Conservation (phyloP, 2,329 filamentous ascomycete genomes). For the Fusarium sp. region DNA sequence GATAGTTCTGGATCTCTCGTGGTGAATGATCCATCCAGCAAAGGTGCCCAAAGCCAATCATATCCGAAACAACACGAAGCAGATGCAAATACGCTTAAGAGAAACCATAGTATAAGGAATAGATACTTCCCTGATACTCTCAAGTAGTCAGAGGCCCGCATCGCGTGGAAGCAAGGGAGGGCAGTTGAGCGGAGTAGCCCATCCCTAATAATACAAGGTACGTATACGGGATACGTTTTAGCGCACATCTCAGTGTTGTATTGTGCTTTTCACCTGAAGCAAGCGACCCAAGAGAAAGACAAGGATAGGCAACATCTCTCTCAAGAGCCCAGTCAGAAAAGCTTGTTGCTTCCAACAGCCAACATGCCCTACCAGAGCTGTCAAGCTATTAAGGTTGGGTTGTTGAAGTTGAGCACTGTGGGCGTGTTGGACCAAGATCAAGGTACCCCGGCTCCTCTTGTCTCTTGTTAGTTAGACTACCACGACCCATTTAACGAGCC, state of each 20-base stretch:
- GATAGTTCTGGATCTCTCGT: conserved; percentile 6
- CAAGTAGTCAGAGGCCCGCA: conserved; percentile 31
- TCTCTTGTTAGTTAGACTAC: conserved; percentile 10
- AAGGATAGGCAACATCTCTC: not conserved
- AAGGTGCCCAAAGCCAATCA: not conserved
- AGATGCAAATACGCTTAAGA: not conserved
- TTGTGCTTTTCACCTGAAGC: conserved; percentile 9
- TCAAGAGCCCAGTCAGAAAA: conserved; percentile 22
- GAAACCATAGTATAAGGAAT: conserved; percentile 3
- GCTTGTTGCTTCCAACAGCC: conserved; percentile 23
- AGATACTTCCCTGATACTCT: conserved; percentile 3
- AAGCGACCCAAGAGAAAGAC: not conserved
- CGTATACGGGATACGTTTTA: conserved; percentile 12
- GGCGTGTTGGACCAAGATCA: not conserved
- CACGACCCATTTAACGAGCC: conserved; percentile 33
- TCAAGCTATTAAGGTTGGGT: conserved; percentile 1
- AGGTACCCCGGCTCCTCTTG: conserved; percentile 17
- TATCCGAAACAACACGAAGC: not conserved
- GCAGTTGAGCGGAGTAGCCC: conserved; percentile 37
- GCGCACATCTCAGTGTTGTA: conserved; percentile 3
- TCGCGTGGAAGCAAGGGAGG: conserved; percentile 44
- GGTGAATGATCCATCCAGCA: not conserved
- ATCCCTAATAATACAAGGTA: conserved; percentile 34
- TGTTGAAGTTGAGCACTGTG: conserved; percentile 23
- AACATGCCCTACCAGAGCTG: conserved; percentile 5